A percentile compares a stretch with the other conserved stretches of the same genome.
phyloP scores from a whole-genome alignment of 345 rosid genomes.

The Firmiana major region DNA sequence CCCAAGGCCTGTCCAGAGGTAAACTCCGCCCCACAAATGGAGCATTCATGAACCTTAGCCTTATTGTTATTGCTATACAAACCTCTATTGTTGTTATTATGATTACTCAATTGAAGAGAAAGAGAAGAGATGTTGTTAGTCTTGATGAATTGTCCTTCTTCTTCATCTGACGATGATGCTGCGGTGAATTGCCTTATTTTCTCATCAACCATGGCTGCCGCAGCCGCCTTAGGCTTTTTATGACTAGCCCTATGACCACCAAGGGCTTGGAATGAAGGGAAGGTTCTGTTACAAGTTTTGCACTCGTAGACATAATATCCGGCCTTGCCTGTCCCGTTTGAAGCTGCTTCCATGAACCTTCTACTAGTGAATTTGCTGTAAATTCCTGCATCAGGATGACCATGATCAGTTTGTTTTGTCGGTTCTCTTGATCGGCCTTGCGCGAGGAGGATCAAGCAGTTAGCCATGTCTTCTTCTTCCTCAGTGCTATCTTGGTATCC shows the following conservation, averaged over 20 bases:
- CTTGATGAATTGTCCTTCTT: slow-evolving; percentile 28
- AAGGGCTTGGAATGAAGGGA: slow-evolving; percentile 94
- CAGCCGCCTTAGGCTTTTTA: slow-evolving; percentile 62
- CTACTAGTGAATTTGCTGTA: slow-evolving; percentile 54
- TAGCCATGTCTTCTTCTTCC: slow-evolving; percentile 92
- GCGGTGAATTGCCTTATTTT: slow-evolving; percentile 21
- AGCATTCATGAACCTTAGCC: slow-evolving; percentile 81
- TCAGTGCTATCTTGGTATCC: slow-evolving; percentile 39
- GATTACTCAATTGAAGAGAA: slow-evolving; percentile 56
- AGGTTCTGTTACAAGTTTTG: slow-evolving; percentile 81
- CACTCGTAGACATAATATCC: slow-evolving; percentile 88
- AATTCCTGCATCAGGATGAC: slow-evolving; percentile 7
- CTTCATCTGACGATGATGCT: slow-evolving; percentile 20
- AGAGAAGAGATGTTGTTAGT: slow-evolving; percentile 41
- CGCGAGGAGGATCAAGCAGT: slow-evolving; percentile 85
- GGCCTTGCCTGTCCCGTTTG: slow-evolving; percentile 47
- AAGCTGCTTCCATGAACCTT: slow-evolving; percentile 55
- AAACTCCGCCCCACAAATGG: slow-evolving; percentile 85
- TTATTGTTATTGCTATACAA: slow-evolving; percentile 21
- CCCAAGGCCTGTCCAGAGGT: slow-evolving; percentile 97
- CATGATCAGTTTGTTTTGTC: slow-evolving; percentile 15
- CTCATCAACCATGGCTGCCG: slow-evolving; percentile 19
- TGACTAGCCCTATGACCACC: slow-evolving; percentile 99
- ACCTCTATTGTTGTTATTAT: slow-evolving; percentile 26
- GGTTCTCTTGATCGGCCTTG: slow-evolving; percentile 49